Conservation (phyloP, 371 early-diverging fungal genomes). For the Zopfochytrium polystomum region DNA sequence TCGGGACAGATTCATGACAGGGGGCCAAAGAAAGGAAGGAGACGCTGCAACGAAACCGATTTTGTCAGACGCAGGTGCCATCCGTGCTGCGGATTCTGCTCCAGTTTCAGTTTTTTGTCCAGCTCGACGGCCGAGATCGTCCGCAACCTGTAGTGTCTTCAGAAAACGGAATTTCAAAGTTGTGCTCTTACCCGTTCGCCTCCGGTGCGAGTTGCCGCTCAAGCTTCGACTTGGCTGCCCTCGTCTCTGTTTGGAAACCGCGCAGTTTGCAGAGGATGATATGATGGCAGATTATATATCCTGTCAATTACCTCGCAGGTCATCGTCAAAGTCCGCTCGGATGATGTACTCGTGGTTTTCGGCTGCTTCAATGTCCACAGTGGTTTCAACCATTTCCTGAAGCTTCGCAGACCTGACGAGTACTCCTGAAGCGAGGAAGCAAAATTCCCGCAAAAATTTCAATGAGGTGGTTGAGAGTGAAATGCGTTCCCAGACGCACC, state of each 20-base stretch:
- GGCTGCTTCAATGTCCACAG: conserved; percentile 83
- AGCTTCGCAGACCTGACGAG: conserved; percentile 55
- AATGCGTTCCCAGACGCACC: no score
- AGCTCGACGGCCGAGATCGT: conserved; percentile 68
- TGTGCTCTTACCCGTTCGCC: conserved; percentile 47
- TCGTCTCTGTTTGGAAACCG: conserved; percentile 51
- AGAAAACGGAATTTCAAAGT: background rate
- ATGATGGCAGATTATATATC: background rate
- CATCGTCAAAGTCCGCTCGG: conserved; percentile 76
- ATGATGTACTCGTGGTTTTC: conserved; percentile 89
- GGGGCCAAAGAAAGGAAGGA: background rate
- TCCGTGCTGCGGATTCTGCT: conserved; percentile 75
- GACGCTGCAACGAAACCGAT: conserved; percentile 49
- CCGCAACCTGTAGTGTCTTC: conserved; percentile 45
- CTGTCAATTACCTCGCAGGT: conserved; percentile 59
- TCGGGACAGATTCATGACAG: background rate
- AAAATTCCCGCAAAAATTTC: background rate
- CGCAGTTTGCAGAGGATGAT: background rate
- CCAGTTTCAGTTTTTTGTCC: conserved; percentile 88
- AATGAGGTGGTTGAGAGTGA: background rate
- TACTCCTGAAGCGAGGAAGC: conserved; percentile 37
- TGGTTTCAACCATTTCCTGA: conserved; percentile 82
- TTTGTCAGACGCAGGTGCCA: conserved; percentile 84
- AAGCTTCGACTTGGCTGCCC: conserved; percentile 58
- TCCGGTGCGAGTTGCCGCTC: conserved; percentile 61